A percentile compares a stretch with the other conserved stretches of the same genome.
Evolutionary conservation across 2,329 filamentous ascomycete species (phyloP).

Genomic region (Cladobotryum protrusum): DNA sequence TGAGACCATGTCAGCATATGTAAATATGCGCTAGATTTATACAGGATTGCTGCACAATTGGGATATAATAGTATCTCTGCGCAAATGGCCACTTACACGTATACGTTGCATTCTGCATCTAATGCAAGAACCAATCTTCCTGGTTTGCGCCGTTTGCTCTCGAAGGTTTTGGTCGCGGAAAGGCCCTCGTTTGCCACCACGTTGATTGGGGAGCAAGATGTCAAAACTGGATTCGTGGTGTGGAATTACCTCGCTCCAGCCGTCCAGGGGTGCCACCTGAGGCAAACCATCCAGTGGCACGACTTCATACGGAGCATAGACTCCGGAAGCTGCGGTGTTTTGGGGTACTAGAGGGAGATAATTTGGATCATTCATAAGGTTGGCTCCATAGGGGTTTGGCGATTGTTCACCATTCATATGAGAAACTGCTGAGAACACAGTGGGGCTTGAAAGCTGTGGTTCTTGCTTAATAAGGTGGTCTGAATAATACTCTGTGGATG

Average conservation of each 20-base stretch:
- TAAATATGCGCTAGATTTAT: neutral
- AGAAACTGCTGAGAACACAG: neutral
- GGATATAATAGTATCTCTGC: too few relatives aligned
- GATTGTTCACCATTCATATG: too few relatives aligned
- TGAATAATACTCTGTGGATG: slow-evolving; percentile 1
- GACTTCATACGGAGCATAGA: slow-evolving; percentile 16
- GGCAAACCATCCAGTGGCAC: slow-evolving; percentile 6
- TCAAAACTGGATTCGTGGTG: slow-evolving; percentile 23
- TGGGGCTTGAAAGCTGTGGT: neutral
- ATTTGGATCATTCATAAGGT: neutral
- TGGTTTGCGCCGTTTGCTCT: slow-evolving; percentile 49
- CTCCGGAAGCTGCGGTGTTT: slow-evolving; percentile 1
- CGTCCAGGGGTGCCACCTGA: slow-evolving; percentile 8
- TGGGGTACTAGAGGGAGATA: slow-evolving; percentile 2
- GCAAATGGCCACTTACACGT: slow-evolving; percentile 39
- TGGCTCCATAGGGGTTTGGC: too few relatives aligned
- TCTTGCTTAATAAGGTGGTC: slow-evolving; percentile 5
- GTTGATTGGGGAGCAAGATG: slow-evolving; percentile 24
- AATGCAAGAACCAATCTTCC: slow-evolving; percentile 53
- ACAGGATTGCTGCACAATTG: too few relatives aligned
- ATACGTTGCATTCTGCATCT: slow-evolving; percentile 58
- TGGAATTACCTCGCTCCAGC: slow-evolving; percentile 15
- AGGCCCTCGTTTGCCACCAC: slow-evolving; percentile 40
- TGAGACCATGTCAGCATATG: neutral
- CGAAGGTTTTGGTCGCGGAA: slow-evolving; percentile 48